phyloP scores from a whole-genome alignment of 2,329 filamentous ascomycete species.

The Colletotrichum paranaense region DNA sequence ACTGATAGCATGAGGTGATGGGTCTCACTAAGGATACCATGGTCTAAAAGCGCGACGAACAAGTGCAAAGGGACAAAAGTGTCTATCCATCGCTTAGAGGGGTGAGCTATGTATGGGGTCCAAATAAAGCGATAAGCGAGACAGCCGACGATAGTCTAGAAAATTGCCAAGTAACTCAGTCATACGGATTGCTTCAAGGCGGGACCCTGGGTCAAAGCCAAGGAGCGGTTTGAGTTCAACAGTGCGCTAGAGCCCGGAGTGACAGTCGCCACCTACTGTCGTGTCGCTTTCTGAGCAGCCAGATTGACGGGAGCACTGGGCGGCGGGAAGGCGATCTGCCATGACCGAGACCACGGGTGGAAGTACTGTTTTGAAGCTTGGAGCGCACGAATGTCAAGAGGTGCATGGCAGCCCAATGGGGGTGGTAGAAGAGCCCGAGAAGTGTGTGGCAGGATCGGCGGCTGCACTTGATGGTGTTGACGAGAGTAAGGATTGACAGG shows the following conservation, averaged over 20 bases:
- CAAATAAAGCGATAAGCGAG: constrained; percentile 12
- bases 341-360: constrained; percentile 13
- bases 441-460: constrained; percentile 34
- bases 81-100: background rate
- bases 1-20: background rate
- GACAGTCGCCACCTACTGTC: constrained; percentile 29
- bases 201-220: background rate
- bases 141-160: constrained; percentile 2
- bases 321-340: constrained; percentile 6
- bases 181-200: background rate
- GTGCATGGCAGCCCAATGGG: constrained; percentile 33
- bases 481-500: constrained; percentile 22
- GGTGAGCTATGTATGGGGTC: background rate
- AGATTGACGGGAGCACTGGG: background rate
- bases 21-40: background rate
- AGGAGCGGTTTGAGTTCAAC: constrained; percentile 2
- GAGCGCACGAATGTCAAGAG: background rate
- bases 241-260: constrained; percentile 10
- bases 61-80: background rate
- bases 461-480: constrained; percentile 25
- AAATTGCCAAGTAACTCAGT: background rate
- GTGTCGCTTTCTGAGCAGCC: constrained; percentile 26
- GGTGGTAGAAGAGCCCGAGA: constrained; percentile 16
- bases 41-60: background rate
- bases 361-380: background rate